These are phyloP conservation scores for Cutaneotrichosporon mucoides DNA, from an alignment of 1,284 basidiomycete genomes.

Conservation along the genomic window DNA sequence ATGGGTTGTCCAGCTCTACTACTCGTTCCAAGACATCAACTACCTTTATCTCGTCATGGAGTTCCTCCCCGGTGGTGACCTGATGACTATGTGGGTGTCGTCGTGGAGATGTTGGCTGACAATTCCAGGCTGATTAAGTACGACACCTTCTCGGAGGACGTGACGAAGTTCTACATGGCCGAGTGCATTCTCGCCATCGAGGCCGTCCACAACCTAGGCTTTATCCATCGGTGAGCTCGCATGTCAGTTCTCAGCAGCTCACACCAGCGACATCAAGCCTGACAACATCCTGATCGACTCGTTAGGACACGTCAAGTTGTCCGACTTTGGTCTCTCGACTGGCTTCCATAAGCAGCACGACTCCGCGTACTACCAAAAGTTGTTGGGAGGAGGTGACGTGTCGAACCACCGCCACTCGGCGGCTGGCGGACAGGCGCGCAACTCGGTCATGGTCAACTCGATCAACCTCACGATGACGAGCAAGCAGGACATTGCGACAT, in stretches of 20 bases:
- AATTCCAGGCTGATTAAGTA: slow-evolving; percentile 94
- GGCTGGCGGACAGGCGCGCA: slow-evolving; percentile 55
- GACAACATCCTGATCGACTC: slow-evolving; percentile 97
- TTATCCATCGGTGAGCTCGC: slow-evolving; percentile 79
- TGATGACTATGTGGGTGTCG: slow-evolving; percentile 63
- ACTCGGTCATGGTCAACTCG: slow-evolving; percentile 91
- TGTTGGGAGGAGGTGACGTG: slow-evolving; percentile 62
- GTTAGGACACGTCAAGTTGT: slow-evolving; percentile 89
- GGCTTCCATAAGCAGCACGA: slow-evolving; percentile 94
- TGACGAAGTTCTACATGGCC: slow-evolving; percentile 98
- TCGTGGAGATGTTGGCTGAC: background rate
- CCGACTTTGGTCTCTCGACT: slow-evolving; percentile 91
- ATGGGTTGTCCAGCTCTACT: slow-evolving; percentile 98
- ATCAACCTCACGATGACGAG: slow-evolving; percentile 92
- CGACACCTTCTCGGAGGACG: slow-evolving; percentile 97
- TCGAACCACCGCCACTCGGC: slow-evolving; percentile 27
- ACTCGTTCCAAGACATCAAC: slow-evolving; percentile 95
- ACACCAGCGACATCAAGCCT: slow-evolving; percentile 82
- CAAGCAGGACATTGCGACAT: slow-evolving; percentile 91
- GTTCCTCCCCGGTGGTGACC: slow-evolving; percentile 93
- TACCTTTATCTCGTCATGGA: slow-evolving; percentile 99
- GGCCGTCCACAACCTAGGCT: slow-evolving; percentile 97
- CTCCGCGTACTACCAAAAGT: slow-evolving; percentile 88
- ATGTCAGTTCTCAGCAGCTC: background rate
- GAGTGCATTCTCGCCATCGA: slow-evolving; percentile 98